These are phyloP conservation scores for Populus alba DNA, from an alignment of 345 rosid species.

Conservation along the genomic window DNA sequence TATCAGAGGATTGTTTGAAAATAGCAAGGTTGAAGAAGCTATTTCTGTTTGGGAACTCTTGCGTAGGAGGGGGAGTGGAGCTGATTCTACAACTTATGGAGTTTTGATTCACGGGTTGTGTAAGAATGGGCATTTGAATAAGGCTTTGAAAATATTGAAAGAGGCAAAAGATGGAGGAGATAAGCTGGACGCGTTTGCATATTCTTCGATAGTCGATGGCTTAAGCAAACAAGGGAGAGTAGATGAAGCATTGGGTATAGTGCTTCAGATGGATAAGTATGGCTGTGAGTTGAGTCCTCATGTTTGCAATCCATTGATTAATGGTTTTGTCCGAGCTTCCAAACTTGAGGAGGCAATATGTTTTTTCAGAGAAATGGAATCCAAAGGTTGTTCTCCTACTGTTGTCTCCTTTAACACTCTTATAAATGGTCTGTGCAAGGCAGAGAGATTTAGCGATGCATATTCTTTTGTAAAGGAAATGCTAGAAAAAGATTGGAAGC, in stretches of 20 bases:
- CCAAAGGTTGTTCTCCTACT: conserved; percentile 46
- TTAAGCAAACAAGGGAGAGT: conserved; percentile 70
- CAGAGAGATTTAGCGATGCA: conserved; percentile 62
- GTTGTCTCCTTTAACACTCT: conserved; percentile 69
- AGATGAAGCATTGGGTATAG: conserved; percentile 56
- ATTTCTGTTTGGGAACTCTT: conserved; percentile 58
- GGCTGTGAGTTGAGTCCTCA: conserved; percentile 52
- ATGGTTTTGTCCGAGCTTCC: conserved; percentile 60
- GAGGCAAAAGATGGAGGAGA: conserved; percentile 48
- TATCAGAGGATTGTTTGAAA: conserved; percentile 63
- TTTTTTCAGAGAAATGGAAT: conserved; percentile 54
- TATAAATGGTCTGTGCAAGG: conserved; percentile 73
- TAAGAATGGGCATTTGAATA: conserved; percentile 65
- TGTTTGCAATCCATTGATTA: conserved; percentile 59
- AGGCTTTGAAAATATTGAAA: conserved; percentile 55
- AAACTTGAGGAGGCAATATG: conserved; percentile 59
- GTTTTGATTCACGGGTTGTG: conserved; percentile 77
- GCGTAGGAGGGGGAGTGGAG: conserved; percentile 42
- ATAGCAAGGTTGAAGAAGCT: conserved; percentile 64
- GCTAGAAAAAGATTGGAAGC: conserved; percentile 64
- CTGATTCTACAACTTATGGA: conserved; percentile 63
- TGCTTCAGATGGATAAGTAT: conserved; percentile 43
- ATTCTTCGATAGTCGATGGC: conserved; percentile 69
- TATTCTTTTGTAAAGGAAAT: conserved; percentile 66
- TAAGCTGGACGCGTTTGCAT: conserved; percentile 57